Base-by-base conservation (phyloP, 768 basidiomycete genomes). In the Boletus subcaerulescens region DNA sequence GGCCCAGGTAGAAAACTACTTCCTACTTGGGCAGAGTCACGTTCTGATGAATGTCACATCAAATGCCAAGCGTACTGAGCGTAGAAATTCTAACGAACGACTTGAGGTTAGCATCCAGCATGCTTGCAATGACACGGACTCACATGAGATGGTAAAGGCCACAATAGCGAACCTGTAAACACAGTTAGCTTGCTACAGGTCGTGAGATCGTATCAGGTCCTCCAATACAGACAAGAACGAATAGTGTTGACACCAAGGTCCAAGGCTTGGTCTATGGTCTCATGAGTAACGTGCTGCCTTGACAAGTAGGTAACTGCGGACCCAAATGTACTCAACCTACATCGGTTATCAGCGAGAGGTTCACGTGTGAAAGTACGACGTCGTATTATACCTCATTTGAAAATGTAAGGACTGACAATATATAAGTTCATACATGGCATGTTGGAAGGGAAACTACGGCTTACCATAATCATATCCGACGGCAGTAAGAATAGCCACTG, bases 261-360 rank as follows among this genome's bases (percentile, higher is more conserved):
- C 58, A 57, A 0, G 44, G 55, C 24, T 48, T 53, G 9, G 9
- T 49, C 60, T 61, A 24, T 13, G 22, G 1, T 4, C 2, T 5
- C 5, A 32, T 60, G 14, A 60, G 35, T 3, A 35, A 7, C 3
- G 15, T 15, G 12, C 24, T 0, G 5, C 12, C 4, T 18, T 26
- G 3, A 18, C 3, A 20, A 4, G 33, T 1, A 10, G 3, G 10
- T 26, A 13, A 40, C 3, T 4, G 2, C 57, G 12, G 5, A 59
- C 59, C 59, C 57, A 60, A 2, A 60, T 47, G 24, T 58, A 58
- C 42, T 60, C 50, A 11, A 59, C 32, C 59, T 57, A 12, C 2
- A 24, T 3, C 15, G 15, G 29, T 14, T 24, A 12, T 31, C 43
- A 35, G 33, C 14, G 33, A 33, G 33, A 33, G 4, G 11, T 11